Base-by-base conservation (phyloP, 1,139 yeast species). In the Yamadazyma diddensiae region DNA sequence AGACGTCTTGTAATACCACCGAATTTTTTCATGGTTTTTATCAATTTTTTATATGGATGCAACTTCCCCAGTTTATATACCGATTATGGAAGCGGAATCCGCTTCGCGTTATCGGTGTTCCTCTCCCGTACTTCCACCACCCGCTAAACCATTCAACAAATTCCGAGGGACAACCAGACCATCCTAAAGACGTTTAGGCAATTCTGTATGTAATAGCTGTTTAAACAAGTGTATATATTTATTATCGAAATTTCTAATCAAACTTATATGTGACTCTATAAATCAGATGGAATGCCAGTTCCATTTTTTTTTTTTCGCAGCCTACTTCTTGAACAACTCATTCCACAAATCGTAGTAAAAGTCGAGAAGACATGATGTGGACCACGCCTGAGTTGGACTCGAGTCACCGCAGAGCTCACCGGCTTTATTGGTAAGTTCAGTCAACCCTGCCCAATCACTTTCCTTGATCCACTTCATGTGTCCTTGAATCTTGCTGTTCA, bases 321-420 rank as follows among this genome's bases (percentile, higher is more conserved):
- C 24, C 20, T 7, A 6, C 26, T 24, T 18, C 42, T 26, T 28
- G 21, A 41, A 33, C 6, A 24, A 15, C 14, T 39, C 46, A 21
- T 49, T 55, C 70, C 68, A 74, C 25, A 77, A 55, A 50, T 87
- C 95, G 43, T 72, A 70, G 57, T 80, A 84, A 37, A 92, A 62
- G 53, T 92, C 97, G 31, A 92, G 61, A 39, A 92, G 61, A 49
- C 96, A 85, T 3, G 94, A 82, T 0, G 88, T 64, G 52, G 95
- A 84, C 98, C 98, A 92, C 0, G 97, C 97, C 56, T 92, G 98
- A 0, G 97, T 81, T 3, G 97, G 96, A 45, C 95, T 83, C 2
- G 95, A 85, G 55, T 92, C 98, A 11, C 57, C 50, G 56, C 97
- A 92, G 9, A 79, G 47, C 24, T 66, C 79, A 4, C 97, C 97